Conservation (phyloP, 345 rosid genomes). For the Eucalyptus grandis region DNA sequence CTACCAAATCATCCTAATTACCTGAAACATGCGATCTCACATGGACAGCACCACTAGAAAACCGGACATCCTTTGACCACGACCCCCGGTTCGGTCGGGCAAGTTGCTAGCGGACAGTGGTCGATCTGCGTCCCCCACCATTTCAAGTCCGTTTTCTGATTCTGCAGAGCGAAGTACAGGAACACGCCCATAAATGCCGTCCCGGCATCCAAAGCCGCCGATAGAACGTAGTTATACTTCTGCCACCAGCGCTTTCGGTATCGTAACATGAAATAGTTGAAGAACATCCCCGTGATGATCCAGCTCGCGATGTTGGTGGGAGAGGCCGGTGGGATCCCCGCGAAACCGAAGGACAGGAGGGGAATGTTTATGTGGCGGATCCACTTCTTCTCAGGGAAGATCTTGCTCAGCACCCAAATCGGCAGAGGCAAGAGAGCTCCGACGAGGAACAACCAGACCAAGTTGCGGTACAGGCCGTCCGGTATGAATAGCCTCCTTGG, state of each 20-base stretch:
- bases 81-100: conserved; percentile 81
- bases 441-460: conserved; percentile 83
- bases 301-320: conserved; percentile 93
- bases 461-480: conserved; percentile 77
- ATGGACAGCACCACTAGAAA: neutral
- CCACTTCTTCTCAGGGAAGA: conserved; percentile 84
- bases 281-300: conserved; percentile 81
- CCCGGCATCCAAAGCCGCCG: conserved; percentile 95
- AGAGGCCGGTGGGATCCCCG: conserved; percentile 96
- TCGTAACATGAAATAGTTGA: conserved; percentile 74
- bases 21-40: neutral
- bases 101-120: conserved; percentile 76
- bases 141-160: conserved; percentile 32
- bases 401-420: conserved; percentile 67
- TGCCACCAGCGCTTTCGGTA: conserved; percentile 94
- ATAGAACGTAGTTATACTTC: conserved; percentile 82
- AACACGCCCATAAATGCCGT: conserved; percentile 91
- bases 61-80: conserved; percentile 52
- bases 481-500: conserved; percentile 72
- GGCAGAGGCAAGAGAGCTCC: conserved; percentile 91
- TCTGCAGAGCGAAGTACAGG: conserved; percentile 77
- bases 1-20: neutral
- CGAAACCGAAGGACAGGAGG: conserved; percentile 71
- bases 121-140: conserved; percentile 90
- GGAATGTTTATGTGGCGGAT: conserved; percentile 85